phyloP scores from a whole-genome alignment of 352 stramenopile genomes.

The Globisporangium paddicum region DNA sequence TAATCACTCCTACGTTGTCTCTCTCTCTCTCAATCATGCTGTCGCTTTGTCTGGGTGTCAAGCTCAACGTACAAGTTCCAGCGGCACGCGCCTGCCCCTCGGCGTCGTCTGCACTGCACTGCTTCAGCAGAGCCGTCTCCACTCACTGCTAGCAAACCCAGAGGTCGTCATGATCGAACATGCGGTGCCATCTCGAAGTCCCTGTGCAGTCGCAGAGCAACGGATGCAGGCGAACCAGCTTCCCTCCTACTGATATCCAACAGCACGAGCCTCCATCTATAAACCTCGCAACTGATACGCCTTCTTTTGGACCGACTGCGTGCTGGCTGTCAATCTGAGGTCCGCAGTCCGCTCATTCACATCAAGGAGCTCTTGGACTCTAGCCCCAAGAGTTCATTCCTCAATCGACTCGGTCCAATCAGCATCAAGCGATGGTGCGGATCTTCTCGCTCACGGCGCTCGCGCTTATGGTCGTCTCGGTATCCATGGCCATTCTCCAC shows the following conservation, averaged over 20 bases:
- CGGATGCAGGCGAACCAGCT: background rate
- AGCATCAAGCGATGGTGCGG: background rate
- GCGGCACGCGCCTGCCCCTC: no score
- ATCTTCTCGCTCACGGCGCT: background rate
- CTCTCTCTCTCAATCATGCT: no score
- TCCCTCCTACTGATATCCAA: background rate
- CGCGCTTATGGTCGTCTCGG: constrained; percentile 1
- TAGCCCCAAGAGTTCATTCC: background rate
- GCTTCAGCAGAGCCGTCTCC: no score
- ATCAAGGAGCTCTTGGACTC: background rate
- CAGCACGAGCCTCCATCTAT: background rate
- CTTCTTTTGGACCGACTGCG: background rate
- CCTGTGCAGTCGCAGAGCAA: background rate
- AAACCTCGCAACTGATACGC: background rate
- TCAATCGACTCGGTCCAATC: background rate
- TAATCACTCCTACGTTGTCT: no score
- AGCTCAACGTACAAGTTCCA: no score
- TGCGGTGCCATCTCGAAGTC: no score
- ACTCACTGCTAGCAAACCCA: no score
- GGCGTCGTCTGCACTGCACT: no score
- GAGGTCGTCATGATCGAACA: no score
- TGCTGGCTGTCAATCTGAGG: background rate
- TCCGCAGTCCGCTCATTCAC: background rate
- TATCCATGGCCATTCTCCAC: background rate
- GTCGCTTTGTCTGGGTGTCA: no score